Conservation (phyloP, 1,284 basidiomycete species). For the Neonothopanus nambi region DNA sequence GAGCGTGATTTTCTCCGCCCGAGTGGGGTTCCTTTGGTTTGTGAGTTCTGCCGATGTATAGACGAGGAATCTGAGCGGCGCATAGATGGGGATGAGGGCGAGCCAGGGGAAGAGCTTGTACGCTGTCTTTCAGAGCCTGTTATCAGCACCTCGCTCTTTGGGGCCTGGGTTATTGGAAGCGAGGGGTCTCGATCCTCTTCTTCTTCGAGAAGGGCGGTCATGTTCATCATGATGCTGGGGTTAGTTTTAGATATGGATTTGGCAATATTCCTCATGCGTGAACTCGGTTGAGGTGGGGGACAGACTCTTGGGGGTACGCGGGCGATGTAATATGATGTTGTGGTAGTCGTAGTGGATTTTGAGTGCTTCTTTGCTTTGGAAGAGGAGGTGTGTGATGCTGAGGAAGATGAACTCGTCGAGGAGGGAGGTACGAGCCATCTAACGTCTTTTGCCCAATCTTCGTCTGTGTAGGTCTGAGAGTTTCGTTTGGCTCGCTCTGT, state of each 20-base stretch:
- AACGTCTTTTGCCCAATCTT: constrained; percentile 65
- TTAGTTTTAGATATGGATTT: constrained; percentile 22
- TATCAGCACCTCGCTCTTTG: constrained; percentile 3
- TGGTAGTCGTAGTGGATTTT: constrained; percentile 16
- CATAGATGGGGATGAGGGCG: background rate
- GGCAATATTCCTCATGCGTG: constrained; percentile 18
- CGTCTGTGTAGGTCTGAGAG: constrained; percentile 34
- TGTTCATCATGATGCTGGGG: constrained; percentile 50
- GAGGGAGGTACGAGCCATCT: constrained; percentile 55
- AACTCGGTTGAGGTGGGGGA: background rate
- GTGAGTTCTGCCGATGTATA: background rate
- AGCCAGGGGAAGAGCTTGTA: background rate
- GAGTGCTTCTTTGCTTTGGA: constrained; percentile 15
- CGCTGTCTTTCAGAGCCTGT: background rate
- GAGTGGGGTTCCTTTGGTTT: background rate
- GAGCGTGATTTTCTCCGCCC: constrained; percentile 10
- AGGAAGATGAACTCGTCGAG: constrained; percentile 19
- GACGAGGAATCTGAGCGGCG: background rate
- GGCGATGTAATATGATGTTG: constrained; percentile 14
- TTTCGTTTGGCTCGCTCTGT: constrained; percentile 13
- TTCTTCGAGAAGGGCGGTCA: constrained; percentile 58
- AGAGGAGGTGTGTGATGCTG: constrained; percentile 10
- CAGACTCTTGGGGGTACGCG: constrained; percentile 7
- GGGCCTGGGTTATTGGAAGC: constrained; percentile 5
- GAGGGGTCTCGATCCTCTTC: constrained; percentile 41